Base-by-base conservation (phyloP, 2,329 filamentous ascomycete genomes). In the Cladosporium sp. region DNA sequence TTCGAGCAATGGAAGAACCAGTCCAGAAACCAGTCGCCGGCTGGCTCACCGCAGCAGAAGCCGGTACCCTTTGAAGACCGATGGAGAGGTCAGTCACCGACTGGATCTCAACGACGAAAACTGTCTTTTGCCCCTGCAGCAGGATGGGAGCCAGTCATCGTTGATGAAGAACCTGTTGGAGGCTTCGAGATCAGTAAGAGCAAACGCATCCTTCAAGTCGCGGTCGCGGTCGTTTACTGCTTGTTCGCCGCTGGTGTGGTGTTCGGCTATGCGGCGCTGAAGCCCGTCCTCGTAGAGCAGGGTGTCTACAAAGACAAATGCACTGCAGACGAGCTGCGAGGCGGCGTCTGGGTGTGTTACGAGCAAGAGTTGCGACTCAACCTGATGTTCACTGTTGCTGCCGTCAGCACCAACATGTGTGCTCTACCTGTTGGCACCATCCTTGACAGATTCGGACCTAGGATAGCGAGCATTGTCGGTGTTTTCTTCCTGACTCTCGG, bases 361-460 rank as follows among this genome's bases (percentile, higher is more conserved):
- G 77, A 78, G 60, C 84, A 86, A 65, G 81, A 83, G 64, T 70
- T 84, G 56, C 70, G 78, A 59, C 80, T 96, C 57, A 96, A 96
- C 71, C 77, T 96, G 64, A 96, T 96, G 89, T 96, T 96, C 78
- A 95, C 91, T 5, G 82, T 91, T 39, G 91, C 91, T 12, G 91
- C 91, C 13, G 91, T 96, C 9, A 88, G 84, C 6, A 95, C 91
- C 37, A 96, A 96, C 67, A 88, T 96, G 12, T 90, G 86, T 39
- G 91, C 92, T 12, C 79, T 96, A 6, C 90, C 91, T 2, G 85
- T 96, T 10, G 92, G 92, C 45, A 89, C 90, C 2, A 87, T 96
- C 44, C 82, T 96, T 20, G 92, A 96, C 73, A 81, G 85, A 61
- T 92, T 84, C 68, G 92, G 92, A 1, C 92, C 92, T 13, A 83